phyloP scores from a whole-genome alignment of 2,329 filamentous ascomycete genomes.

The Pseudomassariella vexata region DNA sequence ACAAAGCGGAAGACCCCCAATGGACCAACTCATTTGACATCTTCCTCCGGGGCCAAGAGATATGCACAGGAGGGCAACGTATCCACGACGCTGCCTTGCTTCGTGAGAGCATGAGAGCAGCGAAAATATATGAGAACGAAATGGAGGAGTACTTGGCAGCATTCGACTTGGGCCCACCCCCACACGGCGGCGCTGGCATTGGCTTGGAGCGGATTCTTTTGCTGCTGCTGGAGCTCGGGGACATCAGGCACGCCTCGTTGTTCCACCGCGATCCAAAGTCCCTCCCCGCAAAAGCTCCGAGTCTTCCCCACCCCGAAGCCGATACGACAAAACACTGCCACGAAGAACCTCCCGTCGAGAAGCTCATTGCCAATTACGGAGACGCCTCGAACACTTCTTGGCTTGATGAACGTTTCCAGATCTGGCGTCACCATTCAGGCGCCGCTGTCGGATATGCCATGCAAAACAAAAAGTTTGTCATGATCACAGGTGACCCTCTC shows the following conservation, averaged over 20 bases:
- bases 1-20: conserved; percentile 47
- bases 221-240: conserved; percentile 77
- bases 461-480: conserved; percentile 66
- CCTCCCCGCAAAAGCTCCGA: conserved; percentile 60
- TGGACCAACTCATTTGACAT: conserved; percentile 94
- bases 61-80: conserved; percentile 87
- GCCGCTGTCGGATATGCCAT: conserved; percentile 81
- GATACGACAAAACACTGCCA: conserved; percentile 56
- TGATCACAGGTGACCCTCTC: conserved; percentile 81
- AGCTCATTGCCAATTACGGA: conserved; percentile 91
- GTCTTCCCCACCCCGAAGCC: conserved; percentile 79
- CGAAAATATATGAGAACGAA: conserved; percentile 69
- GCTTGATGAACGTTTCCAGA: conserved; percentile 81
- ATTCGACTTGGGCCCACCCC: conserved; percentile 83
- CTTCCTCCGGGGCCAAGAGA: conserved; percentile 88
- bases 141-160: conserved; percentile 89
- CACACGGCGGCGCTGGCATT: conserved; percentile 85
- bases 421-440: conserved; percentile 76
- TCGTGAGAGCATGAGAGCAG: conserved; percentile 68
- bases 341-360: conserved; percentile 61
- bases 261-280: conserved; percentile 88
- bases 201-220: conserved; percentile 86
- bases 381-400: conserved; percentile 92
- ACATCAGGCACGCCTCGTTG: conserved; percentile 81
- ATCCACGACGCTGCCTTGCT: conserved; percentile 75